Evolutionary conservation across 768 basidiomycete species (phyloP).

Genomic region (Boletellus ananas): DNA sequence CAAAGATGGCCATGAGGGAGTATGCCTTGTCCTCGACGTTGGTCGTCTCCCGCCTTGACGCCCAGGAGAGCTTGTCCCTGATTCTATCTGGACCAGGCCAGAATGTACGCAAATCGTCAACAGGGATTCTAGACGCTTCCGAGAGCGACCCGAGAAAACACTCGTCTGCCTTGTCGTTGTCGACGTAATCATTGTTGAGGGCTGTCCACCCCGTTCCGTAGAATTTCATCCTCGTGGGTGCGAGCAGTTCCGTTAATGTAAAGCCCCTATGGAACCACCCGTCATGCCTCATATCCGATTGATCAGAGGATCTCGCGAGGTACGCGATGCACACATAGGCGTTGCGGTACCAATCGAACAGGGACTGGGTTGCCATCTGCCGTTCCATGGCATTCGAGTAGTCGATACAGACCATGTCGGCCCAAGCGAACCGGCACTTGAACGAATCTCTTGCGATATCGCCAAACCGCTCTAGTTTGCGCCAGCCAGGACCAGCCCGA

Average conservation of each 20-base stretch:
- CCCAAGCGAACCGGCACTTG: constrained; percentile 19
- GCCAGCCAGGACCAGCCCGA: constrained; percentile 7
- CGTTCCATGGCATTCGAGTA: background rate
- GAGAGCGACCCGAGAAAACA: constrained; percentile 12
- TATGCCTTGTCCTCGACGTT: constrained; percentile 17
- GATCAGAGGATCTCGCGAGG: constrained; percentile 2
- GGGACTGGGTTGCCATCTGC: background rate
- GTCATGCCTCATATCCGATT: constrained; percentile 6
- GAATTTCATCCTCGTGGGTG: constrained; percentile 19
- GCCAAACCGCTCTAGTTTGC: constrained; percentile 13
- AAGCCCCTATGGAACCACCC: constrained; percentile 17
- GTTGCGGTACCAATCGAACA: constrained; percentile 21
- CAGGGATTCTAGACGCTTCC: constrained; percentile 9
- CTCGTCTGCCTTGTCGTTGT: constrained; percentile 24
- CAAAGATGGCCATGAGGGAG: constrained; percentile 18
- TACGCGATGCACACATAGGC: constrained; percentile 19
- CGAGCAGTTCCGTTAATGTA: constrained; percentile 17
- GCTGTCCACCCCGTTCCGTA: constrained; percentile 18
- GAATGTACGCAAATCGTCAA: constrained; percentile 15
- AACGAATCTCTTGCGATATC: constrained; percentile 10
- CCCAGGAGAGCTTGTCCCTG: constrained; percentile 18
- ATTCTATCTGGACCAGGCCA: constrained; percentile 18
- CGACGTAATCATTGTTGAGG: constrained; percentile 11
- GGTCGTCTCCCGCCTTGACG: constrained; percentile 11
- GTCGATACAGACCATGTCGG: constrained; percentile 16